Evolutionary conservation across 805 yeast genomes (phyloP).

Genomic region (Helenozyma baotianmanensis): DNA sequence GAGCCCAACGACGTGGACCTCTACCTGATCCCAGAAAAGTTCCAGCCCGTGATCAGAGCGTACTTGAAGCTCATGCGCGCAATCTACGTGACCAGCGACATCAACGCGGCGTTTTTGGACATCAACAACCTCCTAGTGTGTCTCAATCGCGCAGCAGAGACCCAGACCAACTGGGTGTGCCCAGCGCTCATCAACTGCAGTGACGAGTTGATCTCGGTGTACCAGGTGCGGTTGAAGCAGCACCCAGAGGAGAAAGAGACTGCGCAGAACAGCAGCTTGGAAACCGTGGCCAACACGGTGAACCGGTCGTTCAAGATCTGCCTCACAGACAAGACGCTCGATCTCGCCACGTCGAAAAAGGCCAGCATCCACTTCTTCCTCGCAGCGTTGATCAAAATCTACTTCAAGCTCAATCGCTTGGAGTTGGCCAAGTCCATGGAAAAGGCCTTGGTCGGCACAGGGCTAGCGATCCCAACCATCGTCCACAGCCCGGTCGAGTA

Average conservation of each 20-base stretch:
- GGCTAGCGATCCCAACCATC: slow-evolving; percentile 46
- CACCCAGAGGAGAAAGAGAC: slow-evolving; percentile 21
- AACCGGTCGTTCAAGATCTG: slow-evolving; percentile 74
- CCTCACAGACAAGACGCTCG: slow-evolving; percentile 70
- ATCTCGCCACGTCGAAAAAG: slow-evolving; percentile 45
- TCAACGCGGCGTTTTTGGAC: slow-evolving; percentile 27
- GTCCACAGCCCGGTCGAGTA: slow-evolving; percentile 34
- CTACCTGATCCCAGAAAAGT: slow-evolving; percentile 33
- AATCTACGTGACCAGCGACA: slow-evolving; percentile 28
- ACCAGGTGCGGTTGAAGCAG: slow-evolving; percentile 29
- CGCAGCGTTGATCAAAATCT: slow-evolving; percentile 63
- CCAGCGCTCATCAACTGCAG: slow-evolving; percentile 37
- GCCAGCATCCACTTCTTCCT: slow-evolving; percentile 67
- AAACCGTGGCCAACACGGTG: slow-evolving; percentile 57
- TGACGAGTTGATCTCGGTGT: slow-evolving; percentile 37
- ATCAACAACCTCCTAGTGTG: slow-evolving; percentile 40
- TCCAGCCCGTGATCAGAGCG: slow-evolving; percentile 22
- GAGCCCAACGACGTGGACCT: slow-evolving; percentile 40
- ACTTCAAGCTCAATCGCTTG: slow-evolving; percentile 58
- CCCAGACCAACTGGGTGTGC: slow-evolving; percentile 50
- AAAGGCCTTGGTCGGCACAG: slow-evolving; percentile 57
- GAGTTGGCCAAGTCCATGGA: slow-evolving; percentile 74
- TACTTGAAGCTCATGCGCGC: slow-evolving; percentile 34
- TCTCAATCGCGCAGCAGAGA: slow-evolving; percentile 50
- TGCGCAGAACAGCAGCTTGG: slow-evolving; percentile 23